Evolutionary conservation across 371 early-diverging fungal genomes (phyloP), one percentile per base, ranked within the genome.

Genomic region (Coemansia sp.): DNA sequence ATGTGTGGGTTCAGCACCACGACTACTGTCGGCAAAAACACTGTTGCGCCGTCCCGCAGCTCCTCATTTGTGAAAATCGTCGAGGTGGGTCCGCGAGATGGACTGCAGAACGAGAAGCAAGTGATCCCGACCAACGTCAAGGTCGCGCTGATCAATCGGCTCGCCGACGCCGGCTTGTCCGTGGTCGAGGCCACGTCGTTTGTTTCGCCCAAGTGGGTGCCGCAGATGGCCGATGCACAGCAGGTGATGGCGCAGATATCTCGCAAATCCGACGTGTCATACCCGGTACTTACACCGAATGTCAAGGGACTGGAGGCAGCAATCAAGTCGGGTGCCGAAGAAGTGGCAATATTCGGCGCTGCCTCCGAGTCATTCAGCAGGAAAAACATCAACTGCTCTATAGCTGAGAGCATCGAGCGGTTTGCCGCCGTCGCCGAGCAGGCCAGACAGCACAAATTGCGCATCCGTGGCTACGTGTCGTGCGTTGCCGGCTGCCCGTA

Each of bases 171-270:
- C n/a, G 96, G 96, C 12, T 82, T 98, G 33, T 79, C 87, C 1
- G 90, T 88, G 2, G 86, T 98, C 37, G 98, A 98, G 79, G 86
- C 94, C 16, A 92, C 95, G 1, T 89, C 94, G 61, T 97, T 98
- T 81, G 97, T 97, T n/a, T 94, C 94, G 6, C 97, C 97, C 6
- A 96, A 97, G 79, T 94, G 94, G 94, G 95, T 98, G 4, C 98
- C 98, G 58, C 96, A 96, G 85, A 94, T 98, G 95, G 92, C 86
- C 37, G 95, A 95, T 76, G 88, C 90, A 32, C 68, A 72, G 3
- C 77, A 90, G 55, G 93, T 98, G 3, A 85, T 94, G 62, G 81
- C 82, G 3, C 75, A 78, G 0, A 91, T 98, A 61, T 62, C 60
- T 8, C 81, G 85, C 47, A 77, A 81, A 18, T 75, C 82, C 0